Evolutionary conservation across 805 yeast species (phyloP), one percentile per base, ranked within the genome.

Genomic region (Aciculoconidium aculeatum): DNA sequence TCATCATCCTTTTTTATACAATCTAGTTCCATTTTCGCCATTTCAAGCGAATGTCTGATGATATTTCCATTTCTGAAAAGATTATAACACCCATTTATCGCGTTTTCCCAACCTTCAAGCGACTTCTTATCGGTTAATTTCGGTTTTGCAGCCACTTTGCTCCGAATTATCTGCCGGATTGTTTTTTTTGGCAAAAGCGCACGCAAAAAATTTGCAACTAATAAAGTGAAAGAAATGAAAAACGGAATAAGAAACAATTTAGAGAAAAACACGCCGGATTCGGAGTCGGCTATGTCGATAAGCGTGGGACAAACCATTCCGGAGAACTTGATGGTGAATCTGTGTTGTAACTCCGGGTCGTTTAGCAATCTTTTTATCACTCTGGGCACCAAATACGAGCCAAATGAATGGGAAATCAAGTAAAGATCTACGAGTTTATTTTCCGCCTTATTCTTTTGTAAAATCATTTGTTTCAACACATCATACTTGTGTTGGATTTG

Each of bases 301-400:
- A 82, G 61, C 0, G 92, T 80, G 1, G 94, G 94, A 31, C 83
- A 79, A 11, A 81, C 58, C 29, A 81, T 56, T 0, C 86, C 85
- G 12, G 71, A 61, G 32, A 73, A 65, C 29, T 48, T 52, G 17
- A 74, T 53, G 4, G 53, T 37, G 16, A 56, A 40, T 11, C 44
- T 37, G 2, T 41, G 41, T 2, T 46, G 31, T 17, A 61, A 27
- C 9, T 39, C 49, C 1, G 35, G 23, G 25, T 56, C 61, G 15
- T 41, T 38, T 6, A 40, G 22, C 19, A 62, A 35, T 17, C 41
- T 32, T 14, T 53, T 44, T 1, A 72, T 58, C 2, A 75, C 60
- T 25, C 80, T 50, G 48, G 81, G 87, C 3, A 63, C 49, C 24
- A 82, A 58, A 61, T 71, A 82, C 5, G 77, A 65, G 2, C 94